Evolutionary conservation across 805 yeast genomes (phyloP).

Genomic region (Wickerhamomyces xylosicus): DNA sequence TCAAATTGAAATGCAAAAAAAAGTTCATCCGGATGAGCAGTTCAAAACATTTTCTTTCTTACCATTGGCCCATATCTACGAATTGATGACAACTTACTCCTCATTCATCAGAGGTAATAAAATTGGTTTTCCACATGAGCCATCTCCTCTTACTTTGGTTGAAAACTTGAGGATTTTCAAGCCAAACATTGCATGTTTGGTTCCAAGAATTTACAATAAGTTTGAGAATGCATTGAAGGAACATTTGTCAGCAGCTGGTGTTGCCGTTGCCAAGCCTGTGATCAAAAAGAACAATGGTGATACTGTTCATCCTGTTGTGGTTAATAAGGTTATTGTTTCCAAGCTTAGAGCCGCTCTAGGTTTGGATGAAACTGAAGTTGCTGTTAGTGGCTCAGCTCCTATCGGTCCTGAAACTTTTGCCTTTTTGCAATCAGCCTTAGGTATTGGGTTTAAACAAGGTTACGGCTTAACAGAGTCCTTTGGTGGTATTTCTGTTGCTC

Average conservation of each 20-base stretch:
- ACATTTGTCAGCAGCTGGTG: not conserved
- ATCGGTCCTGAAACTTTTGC: constrained; percentile 41
- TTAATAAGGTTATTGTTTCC: constrained; percentile 18
- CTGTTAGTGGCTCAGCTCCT: constrained; percentile 49
- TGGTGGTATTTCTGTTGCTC: constrained; percentile 28
- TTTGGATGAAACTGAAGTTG: constrained; percentile 23
- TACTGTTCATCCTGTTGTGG: constrained; percentile 21
- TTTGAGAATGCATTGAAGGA: constrained; percentile 24
- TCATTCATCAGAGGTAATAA: constrained; percentile 22
- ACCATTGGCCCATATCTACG: constrained; percentile 51
- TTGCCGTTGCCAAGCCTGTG: constrained; percentile 4
- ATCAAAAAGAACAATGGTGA: constrained; percentile 2
- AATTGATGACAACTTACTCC: constrained; percentile 11
- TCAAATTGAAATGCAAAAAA: not conserved
- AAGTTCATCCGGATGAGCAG: not conserved
- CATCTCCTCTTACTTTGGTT: constrained; percentile 31
- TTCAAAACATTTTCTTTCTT: constrained; percentile 29
- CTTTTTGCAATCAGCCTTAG: constrained; percentile 42
- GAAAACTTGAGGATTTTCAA: constrained; percentile 37
- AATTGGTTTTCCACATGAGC: constrained; percentile 39
- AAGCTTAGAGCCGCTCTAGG: constrained; percentile 23
- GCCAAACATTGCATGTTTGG: constrained; percentile 37
- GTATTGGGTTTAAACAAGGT: constrained; percentile 35
- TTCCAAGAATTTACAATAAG: constrained; percentile 45
- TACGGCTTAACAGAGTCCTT: constrained; percentile 47